Base-by-base conservation (phyloP, 129 eudicot species). In the Centrapalus pauciflorus region DNA sequence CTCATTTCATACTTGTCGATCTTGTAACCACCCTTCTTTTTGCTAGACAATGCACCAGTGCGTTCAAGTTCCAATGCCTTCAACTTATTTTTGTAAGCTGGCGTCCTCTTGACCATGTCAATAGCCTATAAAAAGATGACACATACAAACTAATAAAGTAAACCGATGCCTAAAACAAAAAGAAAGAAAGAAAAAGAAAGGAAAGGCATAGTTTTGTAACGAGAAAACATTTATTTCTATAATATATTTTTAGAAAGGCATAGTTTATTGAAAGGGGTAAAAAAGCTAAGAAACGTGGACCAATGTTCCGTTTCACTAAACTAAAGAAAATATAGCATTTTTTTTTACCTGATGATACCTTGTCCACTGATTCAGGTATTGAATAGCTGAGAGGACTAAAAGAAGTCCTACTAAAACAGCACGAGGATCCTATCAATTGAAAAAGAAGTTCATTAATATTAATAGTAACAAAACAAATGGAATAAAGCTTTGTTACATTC, bases 51-150 rank as follows among this genome's bases (percentile, higher is more conserved):
- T 17, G 87, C 85, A 38, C 98, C 98, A 13, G 80, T 85, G 72
- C 96, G 96, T 68, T 88, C 98, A 60, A 88, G 74, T 77, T 88
- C 96, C 84, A 92, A 29, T 12, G 98, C 91, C 76, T 80, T 80
- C 32, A 92, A 71, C 81, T 77, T 85, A 65, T 92, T 92, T 78
- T 92, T 92, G 80, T 88, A 92, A 55, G 96, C 98, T 6, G 98
- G 98, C 64, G 98, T 81, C 75, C 84, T 92, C 76, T 81, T 92
- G 56, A 92, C 98, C 96, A 88, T 92, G 79, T 92, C 98, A 64
- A 92, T 67, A 73, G 98, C 98, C 98, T 92, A 76, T 57, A 67
- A 57, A 52, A 76, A 14, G 10, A 65, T 63, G 38, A 76, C 61
- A 55, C 9, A 46, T 38, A 61, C 7, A 19, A 4, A 43, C 2